Base-by-base conservation (phyloP, 73 alveolate species). In the Blepharisma stoltei region DNA sequence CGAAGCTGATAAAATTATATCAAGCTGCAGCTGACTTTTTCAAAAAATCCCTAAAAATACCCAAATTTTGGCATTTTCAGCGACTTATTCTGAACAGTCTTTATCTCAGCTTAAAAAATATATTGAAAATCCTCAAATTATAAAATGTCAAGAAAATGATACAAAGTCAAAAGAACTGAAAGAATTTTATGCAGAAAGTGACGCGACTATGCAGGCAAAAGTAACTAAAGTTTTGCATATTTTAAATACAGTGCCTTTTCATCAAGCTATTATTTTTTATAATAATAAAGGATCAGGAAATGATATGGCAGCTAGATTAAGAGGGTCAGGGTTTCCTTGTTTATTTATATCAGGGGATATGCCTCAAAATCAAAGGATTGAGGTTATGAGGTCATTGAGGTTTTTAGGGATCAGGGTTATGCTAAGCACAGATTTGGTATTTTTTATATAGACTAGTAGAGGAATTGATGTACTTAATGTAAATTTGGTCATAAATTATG, bases 381-480 rank as follows among this genome's bases (percentile, higher is more conserved):
- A 95, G 83, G 73, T 60, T 14, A 60, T 60, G 46, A 60, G 73
- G 46, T 18, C 37, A 8, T 60, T 60, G 46, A 14, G 73, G 73
- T 60, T 60, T 25, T 60, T 60, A 18, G 45, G 45, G 45, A 60
- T 60, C 89, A 91, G 18, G 81, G 95, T 21, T 89, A 97, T 46
- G 86, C 82, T 69, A 96, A 95, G 83, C 90, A 93, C 82, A 71
- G 98, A 96, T 87, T 88, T 96, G 70, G 90, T 32, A 32, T 32
- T 32, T 32, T 32, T 32, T 32, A 32, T 32, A 32, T 32, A 32
- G 41, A 32, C 95, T 90, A 96, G 98, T 11, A 91, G 99, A 86
- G 99, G 99, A 55, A 94, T 96, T 73, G 98, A 96, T 87, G 92
- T 94, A 70, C 85, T 86, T 60, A 84, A 95, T 45, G 98, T 94